These are phyloP conservation scores for Arachnomyces sp. DNA, from an alignment of 2,329 filamentous ascomycete genomes.

Conservation along the genomic window DNA sequence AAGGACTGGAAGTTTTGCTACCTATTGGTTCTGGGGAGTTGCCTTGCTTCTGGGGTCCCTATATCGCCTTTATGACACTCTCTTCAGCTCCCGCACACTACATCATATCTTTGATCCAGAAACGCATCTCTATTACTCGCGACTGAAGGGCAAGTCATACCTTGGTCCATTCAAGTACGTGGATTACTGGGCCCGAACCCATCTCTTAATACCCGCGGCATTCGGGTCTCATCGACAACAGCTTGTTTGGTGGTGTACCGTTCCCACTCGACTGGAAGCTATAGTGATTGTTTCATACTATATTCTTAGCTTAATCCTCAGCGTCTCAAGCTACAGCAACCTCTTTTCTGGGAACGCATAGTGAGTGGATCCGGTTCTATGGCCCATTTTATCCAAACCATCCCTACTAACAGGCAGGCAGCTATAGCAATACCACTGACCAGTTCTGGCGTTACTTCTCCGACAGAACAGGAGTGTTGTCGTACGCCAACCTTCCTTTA, in stretches of 20 bases:
- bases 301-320: conserved; percentile 36
- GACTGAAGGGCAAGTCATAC: conserved; percentile 1
- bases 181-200: conserved; percentile 27
- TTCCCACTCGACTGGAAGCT: conserved; percentile 42
- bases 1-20: conserved; percentile 16
- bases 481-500: conserved; percentile 55
- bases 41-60: conserved; percentile 29
- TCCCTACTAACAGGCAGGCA: conserved; percentile 1
- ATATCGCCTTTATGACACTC: conserved; percentile 20
- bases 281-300: conserved; percentile 39
- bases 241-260: conserved; percentile 35
- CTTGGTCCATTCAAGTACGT: conserved; percentile 6
- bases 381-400: background rate
- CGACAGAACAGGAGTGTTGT: conserved; percentile 56
- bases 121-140: conserved; percentile 1
- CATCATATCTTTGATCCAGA: conserved; percentile 9
- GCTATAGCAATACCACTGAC: conserved; percentile 8
- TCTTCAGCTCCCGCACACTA: conserved; percentile 12
- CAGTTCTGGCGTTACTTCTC: conserved; percentile 50
- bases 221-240: conserved; percentile 36
- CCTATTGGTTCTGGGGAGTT: conserved; percentile 34
- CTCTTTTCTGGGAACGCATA: conserved; percentile 41
- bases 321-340: conserved; percentile 35
- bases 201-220: conserved; percentile 37
- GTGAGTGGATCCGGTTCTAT: conserved; percentile 21